A percentile compares a stretch with the other conserved stretches of the same genome.
Evolutionary conservation across 495 filamentous ascomycete species (phyloP).

Genomic region (Hypoxylon rickii): DNA sequence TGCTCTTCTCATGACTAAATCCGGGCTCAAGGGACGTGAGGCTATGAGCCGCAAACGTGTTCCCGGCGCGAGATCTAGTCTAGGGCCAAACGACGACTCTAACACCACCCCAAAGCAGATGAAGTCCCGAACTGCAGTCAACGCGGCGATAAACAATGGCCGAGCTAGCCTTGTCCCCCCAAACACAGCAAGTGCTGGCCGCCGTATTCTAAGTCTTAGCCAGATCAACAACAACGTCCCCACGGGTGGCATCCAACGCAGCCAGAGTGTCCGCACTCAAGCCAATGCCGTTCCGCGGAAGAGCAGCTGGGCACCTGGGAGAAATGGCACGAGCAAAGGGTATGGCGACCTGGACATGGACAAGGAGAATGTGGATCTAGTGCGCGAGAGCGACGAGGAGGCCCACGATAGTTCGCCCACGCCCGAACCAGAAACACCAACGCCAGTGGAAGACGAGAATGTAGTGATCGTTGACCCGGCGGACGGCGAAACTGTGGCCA

Average conservation of each 20-base stretch:
- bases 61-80: conserved; percentile 51
- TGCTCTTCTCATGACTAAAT: conserved; percentile 73
- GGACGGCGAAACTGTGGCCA: conserved; percentile 17
- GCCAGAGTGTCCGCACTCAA: conserved; percentile 65
- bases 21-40: conserved; percentile 46
- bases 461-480: conserved; percentile 29
- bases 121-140: conserved; percentile 49
- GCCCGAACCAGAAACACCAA: conserved; percentile 26
- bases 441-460: conserved; percentile 32
- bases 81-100: conserved; percentile 28
- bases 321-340: conserved; percentile 40
- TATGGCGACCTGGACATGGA: conserved; percentile 55
- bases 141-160: conserved; percentile 49
- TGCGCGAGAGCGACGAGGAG: conserved; percentile 53
- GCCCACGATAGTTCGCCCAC: conserved; percentile 30
- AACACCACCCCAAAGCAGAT: conserved; percentile 39
- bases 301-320: conserved; percentile 69
- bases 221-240: conserved; percentile 80
- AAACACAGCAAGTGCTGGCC: conserved; percentile 57
- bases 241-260: conserved; percentile 62
- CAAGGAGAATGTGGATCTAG: conserved; percentile 51
- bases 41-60: conserved; percentile 78
- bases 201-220: conserved; percentile 85
- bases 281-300: conserved; percentile 72
- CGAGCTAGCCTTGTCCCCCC: conserved; percentile 48